Evolutionary conservation across 345 rosid species (phyloP), one percentile per base, ranked within the genome.

Genomic region (Gossypium thurberi): DNA sequence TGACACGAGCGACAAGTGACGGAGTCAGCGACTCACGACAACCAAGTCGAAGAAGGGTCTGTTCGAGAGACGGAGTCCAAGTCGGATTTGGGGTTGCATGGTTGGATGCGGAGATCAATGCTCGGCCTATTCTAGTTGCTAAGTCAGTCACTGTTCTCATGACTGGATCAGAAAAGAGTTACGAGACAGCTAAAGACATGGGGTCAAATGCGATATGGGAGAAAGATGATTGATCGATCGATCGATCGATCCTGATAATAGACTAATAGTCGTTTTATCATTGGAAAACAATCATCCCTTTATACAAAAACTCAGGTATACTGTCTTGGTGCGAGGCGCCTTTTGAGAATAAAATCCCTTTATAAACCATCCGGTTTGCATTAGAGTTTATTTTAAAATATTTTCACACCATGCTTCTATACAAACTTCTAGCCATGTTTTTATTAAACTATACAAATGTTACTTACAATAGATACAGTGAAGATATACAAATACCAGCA

Each of bases 11-110:
- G 51, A 94, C 97, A 46, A 91, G 88, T 6, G 81, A 81, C 8
- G 97, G 92, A 65, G 59, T 81, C 76, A 90, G 80, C 0, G 82
- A 82, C 57, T 78, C 76, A 25, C 91, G 91, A 76, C 82, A 74
- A 2, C 78, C 82, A 46, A 90, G 80, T 51, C 81, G 65, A 80
- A 92, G 92, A 4, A 94, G 97, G 13, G 85, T 71, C 26, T 81
- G 89, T 67, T 92, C 97, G 8, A 92, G 81, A 4, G 83, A 78
- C 2, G 95, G 81, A 33, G 82, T 84, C 98, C 96, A 91, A 70
- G 79, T 73, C 42, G 85, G 79, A 4, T 84, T 52, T 21, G 95
- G 84, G n/a, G 53, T 63, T 3, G 85, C 40, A 66, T 40, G 78
- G 56, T 72, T 81, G 2, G 96, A 84, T 15, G 82, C 81, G 10